phyloP scores from a whole-genome alignment of 257 asterid species.

The Solanum lycopersicoides region DNA sequence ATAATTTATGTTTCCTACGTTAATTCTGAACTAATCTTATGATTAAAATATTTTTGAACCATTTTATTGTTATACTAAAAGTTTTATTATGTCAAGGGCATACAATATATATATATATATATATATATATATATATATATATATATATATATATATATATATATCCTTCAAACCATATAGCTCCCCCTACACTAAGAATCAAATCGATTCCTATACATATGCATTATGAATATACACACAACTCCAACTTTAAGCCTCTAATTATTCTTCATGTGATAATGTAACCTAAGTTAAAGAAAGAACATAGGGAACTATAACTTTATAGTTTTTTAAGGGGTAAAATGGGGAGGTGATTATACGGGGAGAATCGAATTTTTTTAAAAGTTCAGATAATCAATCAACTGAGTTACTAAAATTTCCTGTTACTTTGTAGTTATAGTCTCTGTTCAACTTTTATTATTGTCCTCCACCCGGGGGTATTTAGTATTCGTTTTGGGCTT shows the following conservation, averaged over 20 bases:
- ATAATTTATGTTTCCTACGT: not conserved
- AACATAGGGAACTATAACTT: not conserved
- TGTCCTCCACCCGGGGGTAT: not conserved
- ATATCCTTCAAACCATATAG: not conserved
- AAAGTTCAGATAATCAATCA: not conserved
- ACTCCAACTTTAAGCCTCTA: not conserved
- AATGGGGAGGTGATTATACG: not conserved
- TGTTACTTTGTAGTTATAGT: not conserved
- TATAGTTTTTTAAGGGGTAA: not conserved
- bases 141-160: too few relatives aligned
- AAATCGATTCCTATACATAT: not conserved
- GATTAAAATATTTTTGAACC: not conserved
- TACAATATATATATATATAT: not conserved
- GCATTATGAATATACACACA: not conserved
- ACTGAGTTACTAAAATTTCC: too few relatives aligned
- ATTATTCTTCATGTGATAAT: not conserved
- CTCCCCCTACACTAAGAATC: not conserved
- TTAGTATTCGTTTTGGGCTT: not conserved
- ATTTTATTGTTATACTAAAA: not conserved
- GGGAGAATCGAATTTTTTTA: not conserved
- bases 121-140: too few relatives aligned
- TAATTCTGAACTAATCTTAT: not conserved
- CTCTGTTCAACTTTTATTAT: not conserved
- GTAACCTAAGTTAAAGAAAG: not conserved
- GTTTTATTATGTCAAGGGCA: not conserved